These are phyloP conservation scores for Helianthus annuus DNA, from an alignment of 129 eudicot genomes.

Conservation along the genomic window HanXRQr2.0-SUNRISE NC_035441.2:137824719-137825218, in stretches of 20 bases:
- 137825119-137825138: constrained; percentile 97
- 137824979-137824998: constrained; percentile 64
- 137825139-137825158: constrained; percentile 47
- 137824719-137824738: constrained; percentile 10
- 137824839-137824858: constrained; percentile 14
- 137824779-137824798: constrained; percentile 24
- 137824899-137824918: constrained; percentile 77
- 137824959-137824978: constrained; percentile 62
- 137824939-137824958: constrained; percentile 65
- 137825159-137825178: too few species aligned
- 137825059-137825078: constrained; percentile 59
- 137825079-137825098: constrained; percentile 62
- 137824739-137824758: constrained; percentile 2
- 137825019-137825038: constrained; percentile 47
- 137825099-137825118: constrained; percentile 83
- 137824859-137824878: constrained; percentile 42
- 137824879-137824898: constrained; percentile 88
- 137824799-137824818: constrained; percentile 46
- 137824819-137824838: background rate
- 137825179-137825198: background rate
- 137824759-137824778: constrained; percentile 39
- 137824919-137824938: constrained; percentile 75
- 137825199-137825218: constrained; percentile 7
- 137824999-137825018: constrained; percentile 72
- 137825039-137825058: constrained; percentile 49